Evolutionary conservation across 768 basidiomycete species (phyloP).

Genomic region (Amyloporia xantha): DNA sequence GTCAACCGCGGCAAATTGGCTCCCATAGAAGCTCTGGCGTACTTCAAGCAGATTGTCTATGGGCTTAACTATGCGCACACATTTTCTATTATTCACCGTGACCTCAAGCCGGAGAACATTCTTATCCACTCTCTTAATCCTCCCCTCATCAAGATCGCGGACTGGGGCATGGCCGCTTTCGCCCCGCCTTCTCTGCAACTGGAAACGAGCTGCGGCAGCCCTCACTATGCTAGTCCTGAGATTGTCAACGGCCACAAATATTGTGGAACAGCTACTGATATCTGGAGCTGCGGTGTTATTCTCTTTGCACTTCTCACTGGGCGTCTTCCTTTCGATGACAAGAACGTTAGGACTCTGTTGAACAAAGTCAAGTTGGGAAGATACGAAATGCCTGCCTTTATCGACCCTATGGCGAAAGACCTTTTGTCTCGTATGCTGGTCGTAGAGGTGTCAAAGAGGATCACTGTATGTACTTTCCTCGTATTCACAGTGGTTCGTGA

Average conservation of each 20-base stretch:
- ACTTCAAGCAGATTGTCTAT: constrained; percentile 93
- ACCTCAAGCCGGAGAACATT: constrained; percentile 97
- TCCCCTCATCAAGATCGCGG: constrained; percentile 89
- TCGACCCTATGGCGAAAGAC: constrained; percentile 81
- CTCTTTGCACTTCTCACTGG: constrained; percentile 88
- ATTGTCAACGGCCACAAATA: constrained; percentile 90
- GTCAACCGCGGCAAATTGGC: constrained; percentile 82
- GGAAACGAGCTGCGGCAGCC: constrained; percentile 93
- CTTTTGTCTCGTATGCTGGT: constrained; percentile 83
- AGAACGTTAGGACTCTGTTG: constrained; percentile 70
- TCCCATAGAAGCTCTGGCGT: constrained; percentile 76
- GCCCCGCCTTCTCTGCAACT: constrained; percentile 79
- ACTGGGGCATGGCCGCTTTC: constrained; percentile 98
- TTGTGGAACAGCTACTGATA: constrained; percentile 84
- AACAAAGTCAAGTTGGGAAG: constrained; percentile 82
- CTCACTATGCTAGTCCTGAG: constrained; percentile 96
- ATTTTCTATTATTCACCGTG: constrained; percentile 96
- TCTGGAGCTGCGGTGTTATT: constrained; percentile 96
- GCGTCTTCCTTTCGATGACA: constrained; percentile 90
- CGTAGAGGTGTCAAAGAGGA: constrained; percentile 73
- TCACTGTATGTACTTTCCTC: constrained; percentile 50
- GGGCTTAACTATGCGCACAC: constrained; percentile 96
- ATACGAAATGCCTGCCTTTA: constrained; percentile 75
- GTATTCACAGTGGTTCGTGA: not conserved
- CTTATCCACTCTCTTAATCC: constrained; percentile 78